Evolutionary conservation across 139 green algal species (phyloP).

Genomic region (Gonium pectorale): DNA sequence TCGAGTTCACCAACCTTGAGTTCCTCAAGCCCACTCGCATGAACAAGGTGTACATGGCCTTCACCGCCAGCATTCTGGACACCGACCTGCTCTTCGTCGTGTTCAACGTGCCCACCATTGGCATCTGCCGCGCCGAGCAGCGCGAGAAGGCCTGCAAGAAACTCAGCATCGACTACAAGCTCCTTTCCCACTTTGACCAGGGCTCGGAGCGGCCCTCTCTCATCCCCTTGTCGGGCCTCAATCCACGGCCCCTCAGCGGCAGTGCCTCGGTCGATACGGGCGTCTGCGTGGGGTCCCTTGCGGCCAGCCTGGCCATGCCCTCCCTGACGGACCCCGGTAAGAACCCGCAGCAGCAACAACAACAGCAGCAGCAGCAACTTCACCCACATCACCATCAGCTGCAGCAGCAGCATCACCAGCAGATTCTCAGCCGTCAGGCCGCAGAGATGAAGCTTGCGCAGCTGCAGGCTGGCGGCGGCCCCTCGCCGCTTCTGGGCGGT

Average conservation of each 20-base stretch:
- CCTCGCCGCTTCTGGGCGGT: too few relatives aligned
- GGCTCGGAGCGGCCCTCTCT: not conserved
- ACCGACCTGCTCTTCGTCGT: conserved; percentile 54
- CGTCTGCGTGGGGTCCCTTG: too few relatives aligned
- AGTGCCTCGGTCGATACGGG: too few relatives aligned
- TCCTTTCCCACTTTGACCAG: conserved; percentile 36
- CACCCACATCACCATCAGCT: not conserved
- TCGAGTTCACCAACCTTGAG: conserved; percentile 73
- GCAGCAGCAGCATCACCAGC: not conserved
- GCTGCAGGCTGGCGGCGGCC: too few relatives aligned
- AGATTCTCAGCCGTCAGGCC: not conserved
- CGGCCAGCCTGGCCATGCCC: too few relatives aligned
- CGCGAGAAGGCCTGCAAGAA: conserved; percentile 68
- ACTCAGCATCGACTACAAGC: conserved; percentile 44
- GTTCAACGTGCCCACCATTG: conserved; percentile 70
- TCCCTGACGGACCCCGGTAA: too few relatives aligned
- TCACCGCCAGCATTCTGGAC: conserved; percentile 56
- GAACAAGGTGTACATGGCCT: conserved; percentile 74
- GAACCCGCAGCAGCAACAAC: not conserved
- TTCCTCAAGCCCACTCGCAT: conserved; percentile 74
- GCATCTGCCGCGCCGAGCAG: conserved; percentile 72
- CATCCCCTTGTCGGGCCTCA: too few relatives aligned
- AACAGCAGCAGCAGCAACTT: not conserved
- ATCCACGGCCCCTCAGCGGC: too few relatives aligned
- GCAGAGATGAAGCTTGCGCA: not conserved